Evolutionary conservation across 768 basidiomycete genomes (phyloP).

Genomic region (Thelephora aurantiotincta): DNA sequence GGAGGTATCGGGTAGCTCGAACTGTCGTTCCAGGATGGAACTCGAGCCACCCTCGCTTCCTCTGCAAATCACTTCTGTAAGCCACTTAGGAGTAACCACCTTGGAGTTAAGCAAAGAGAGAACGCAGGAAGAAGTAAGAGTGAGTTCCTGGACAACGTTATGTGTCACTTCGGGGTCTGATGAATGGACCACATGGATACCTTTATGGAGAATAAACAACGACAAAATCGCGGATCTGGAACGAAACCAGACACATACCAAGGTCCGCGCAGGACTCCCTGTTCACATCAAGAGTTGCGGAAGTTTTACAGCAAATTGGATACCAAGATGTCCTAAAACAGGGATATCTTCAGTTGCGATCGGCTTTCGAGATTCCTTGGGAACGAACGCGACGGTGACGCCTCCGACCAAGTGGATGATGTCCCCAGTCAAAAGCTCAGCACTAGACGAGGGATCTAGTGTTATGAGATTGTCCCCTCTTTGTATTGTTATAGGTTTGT

Average conservation of each 20-base stretch:
- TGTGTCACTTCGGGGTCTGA: conserved; percentile 40
- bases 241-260: conserved; percentile 24
- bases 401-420: conserved; percentile 29
- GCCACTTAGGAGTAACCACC: conserved; percentile 58
- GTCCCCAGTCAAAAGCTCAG: conserved; percentile 43
- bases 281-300: background rate
- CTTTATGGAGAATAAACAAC: conserved; percentile 19
- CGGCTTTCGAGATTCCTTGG: background rate
- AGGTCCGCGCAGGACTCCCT: conserved; percentile 20
- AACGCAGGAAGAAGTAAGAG: conserved; percentile 34
- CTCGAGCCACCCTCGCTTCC: conserved; percentile 25
- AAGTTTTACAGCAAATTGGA: conserved; percentile 11
- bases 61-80: conserved; percentile 41
- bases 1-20: conserved; percentile 31
- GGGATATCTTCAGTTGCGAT: background rate
- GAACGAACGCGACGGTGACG: conserved; percentile 31
- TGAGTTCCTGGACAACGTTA: conserved; percentile 40
- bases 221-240: background rate
- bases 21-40: conserved; percentile 34
- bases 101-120: conserved; percentile 43
- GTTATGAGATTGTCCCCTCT: conserved; percentile 21
- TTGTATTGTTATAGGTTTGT: conserved; percentile 19
- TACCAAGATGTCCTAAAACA: conserved; percentile 16
- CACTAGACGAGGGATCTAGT: conserved; percentile 23
- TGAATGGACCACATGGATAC: conserved; percentile 38